These are phyloP conservation scores for Ogataea hybrid DNA, from an alignment of 1,139 yeast species.

Conservation along the genomic window DNA sequence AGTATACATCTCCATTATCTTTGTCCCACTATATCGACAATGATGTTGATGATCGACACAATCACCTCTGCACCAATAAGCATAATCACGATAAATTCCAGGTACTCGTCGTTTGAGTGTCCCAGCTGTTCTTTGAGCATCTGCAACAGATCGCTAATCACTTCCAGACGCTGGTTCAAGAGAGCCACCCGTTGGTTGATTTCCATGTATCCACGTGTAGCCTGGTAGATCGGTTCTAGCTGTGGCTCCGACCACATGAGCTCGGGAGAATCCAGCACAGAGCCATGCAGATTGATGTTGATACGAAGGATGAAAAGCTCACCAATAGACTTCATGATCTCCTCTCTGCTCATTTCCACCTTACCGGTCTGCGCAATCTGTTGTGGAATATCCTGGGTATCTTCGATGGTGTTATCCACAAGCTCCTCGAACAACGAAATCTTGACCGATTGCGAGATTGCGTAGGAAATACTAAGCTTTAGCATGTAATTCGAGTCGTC, in stretches of 20 bases:
- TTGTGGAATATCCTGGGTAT: slow-evolving; percentile 94
- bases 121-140: slow-evolving; percentile 97
- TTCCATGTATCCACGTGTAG: slow-evolving; percentile 91
- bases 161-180: slow-evolving; percentile 88
- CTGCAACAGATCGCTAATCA: slow-evolving; percentile 85
- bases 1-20: slow-evolving; percentile 7
- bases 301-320: slow-evolving; percentile 89
- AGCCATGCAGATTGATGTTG: slow-evolving; percentile 89
- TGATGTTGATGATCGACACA: slow-evolving; percentile 75
- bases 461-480: slow-evolving; percentile 85
- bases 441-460: slow-evolving; percentile 89
- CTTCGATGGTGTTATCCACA: slow-evolving; percentile 94
- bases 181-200: slow-evolving; percentile 90
- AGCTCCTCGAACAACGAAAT: slow-evolving; percentile 92
- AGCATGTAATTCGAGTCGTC: slow-evolving; percentile 92
- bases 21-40: slow-evolving; percentile 31
- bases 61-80: slow-evolving; percentile 89
- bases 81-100: slow-evolving; percentile 91
- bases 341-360: slow-evolving; percentile 90
- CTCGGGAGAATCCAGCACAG: slow-evolving; percentile 94
- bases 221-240: slow-evolving; percentile 93
- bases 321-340: slow-evolving; percentile 95
- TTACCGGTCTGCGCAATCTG: slow-evolving; percentile 94
- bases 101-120: slow-evolving; percentile 85
- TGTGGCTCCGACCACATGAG: slow-evolving; percentile 99